A percentile compares a stretch with the other conserved stretches of the same genome.
phyloP scores from a whole-genome alignment of 2,329 filamentous ascomycete genomes.

The Triangularia verruculosa region DNA sequence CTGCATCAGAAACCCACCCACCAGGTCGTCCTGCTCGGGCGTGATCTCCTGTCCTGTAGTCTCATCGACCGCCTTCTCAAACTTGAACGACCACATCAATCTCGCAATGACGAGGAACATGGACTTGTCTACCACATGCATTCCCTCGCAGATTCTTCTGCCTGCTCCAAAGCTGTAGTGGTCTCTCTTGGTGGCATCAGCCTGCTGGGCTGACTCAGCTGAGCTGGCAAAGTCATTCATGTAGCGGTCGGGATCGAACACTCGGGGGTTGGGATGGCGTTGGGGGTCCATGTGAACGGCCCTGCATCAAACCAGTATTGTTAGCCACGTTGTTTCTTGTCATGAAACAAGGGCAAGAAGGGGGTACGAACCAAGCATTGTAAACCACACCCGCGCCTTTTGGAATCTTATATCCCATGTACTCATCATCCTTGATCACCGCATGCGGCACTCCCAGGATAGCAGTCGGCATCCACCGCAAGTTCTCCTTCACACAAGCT shows the following conservation, averaged over 20 bases:
- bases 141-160: conserved; percentile 55
- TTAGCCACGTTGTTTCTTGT: not conserved
- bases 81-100: conserved; percentile 44
- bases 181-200: conserved; percentile 39
- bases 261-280: conserved; percentile 37
- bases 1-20: conserved; percentile 39
- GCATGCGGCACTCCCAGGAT: conserved; percentile 40
- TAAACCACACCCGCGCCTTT: conserved; percentile 41
- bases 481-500: conserved; percentile 41
- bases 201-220: conserved; percentile 24
- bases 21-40: conserved; percentile 37
- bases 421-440: conserved; percentile 39
- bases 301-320: conserved; percentile 21
- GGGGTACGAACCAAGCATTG: conserved; percentile 33
- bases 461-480: conserved; percentile 42
- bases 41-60: conserved; percentile 31
- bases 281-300: conserved; percentile 43
- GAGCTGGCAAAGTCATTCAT: conserved; percentile 22
- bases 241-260: conserved; percentile 41
- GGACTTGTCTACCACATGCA: conserved; percentile 48
- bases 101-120: conserved; percentile 45
- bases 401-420: conserved; percentile 44
- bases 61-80: conserved; percentile 24
- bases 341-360: not conserved
- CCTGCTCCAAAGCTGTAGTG: conserved; percentile 55